These are phyloP conservation scores for Moniliella sp. DNA, from an alignment of 1,284 basidiomycete species.

Conservation along the genomic window DNA sequence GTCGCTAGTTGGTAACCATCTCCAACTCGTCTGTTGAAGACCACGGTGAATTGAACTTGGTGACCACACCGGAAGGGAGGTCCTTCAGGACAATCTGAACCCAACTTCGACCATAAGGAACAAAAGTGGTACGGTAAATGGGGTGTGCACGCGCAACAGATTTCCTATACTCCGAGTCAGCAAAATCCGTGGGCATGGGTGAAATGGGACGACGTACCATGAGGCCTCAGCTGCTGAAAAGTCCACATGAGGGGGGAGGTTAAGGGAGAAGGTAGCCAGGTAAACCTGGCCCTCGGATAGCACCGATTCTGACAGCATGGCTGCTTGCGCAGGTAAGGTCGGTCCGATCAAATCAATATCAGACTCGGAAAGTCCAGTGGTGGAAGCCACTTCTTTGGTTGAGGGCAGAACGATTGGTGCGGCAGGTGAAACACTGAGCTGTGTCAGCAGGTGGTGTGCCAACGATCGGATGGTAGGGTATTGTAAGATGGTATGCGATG, in stretches of 20 bases:
- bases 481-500: too few species aligned
- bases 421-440: too few species aligned
- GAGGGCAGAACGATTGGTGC: too few species aligned
- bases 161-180: too few species aligned
- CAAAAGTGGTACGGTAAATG: conserved; percentile 21
- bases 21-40: neutral
- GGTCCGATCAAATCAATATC: conserved; percentile 5
- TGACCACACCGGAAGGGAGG: neutral
- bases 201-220: conserved; percentile 8
- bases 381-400: too few species aligned
- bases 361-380: too few species aligned
- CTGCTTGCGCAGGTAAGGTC: conserved; percentile 18
- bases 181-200: too few species aligned
- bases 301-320: conserved; percentile 12
- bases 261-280: neutral
- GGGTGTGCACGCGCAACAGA: conserved; percentile 5
- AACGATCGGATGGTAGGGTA: too few species aligned
- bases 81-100: conserved; percentile 10
- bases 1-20: conserved; percentile 3
- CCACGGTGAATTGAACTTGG: too few species aligned
- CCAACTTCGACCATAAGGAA: conserved; percentile 4
- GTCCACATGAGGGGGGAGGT: neutral
- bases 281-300: conserved; percentile 1
- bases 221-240: conserved; percentile 1
- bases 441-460: too few species aligned